Base-by-base conservation (phyloP, 805 yeast species). In the Blastobotrys mokoenaii region DNA sequence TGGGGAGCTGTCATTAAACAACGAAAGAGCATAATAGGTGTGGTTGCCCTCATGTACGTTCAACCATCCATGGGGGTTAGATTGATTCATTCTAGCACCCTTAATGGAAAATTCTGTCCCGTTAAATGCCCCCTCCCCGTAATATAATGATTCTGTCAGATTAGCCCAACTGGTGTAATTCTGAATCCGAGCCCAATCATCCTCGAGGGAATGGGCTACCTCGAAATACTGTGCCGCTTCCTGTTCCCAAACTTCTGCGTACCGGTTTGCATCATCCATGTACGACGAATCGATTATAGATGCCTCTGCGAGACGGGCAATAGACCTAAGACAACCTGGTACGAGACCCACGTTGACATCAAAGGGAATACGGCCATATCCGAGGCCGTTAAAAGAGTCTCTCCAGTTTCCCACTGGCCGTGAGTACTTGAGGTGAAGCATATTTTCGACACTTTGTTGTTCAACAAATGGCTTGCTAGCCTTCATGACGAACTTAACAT, bases 351-450 rank as follows among this genome's bases (percentile, higher is more conserved):
- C 43, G 18, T 44, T 44, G 10, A 44, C 43, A 25, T 44, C 47
- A 34, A 44, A 44, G 11, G 47, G 47, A 34, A 44, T 44, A 3
- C 38, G 32, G 14, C 47, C 47, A 32, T 44, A 44, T 12, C 47
- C 47, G 8, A 39, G 12, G 10, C 47, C 47, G 16, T 31, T 44
- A 22, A 32, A 39, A 5, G 47, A 44, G 33, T 44, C 47, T 40
- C 47, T 38, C 47, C 47, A 44, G 41, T 33, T 44, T 3, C 47
- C 47, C 6, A 44, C 47, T 10, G 47, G 43, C 35, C 31, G 40
- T 11, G 39, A 32, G 40, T 39, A 44, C 27, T 40, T 39, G n/a
- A 44, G 27, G 15, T 44, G 47, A 6, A 17, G 30, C 22, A 44
- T 15, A 38, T 44, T 44, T 14, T 44, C 47, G 7, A 40, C 38